Evolutionary conservation across 306 rosid species (phyloP), one percentile per base, ranked within the genome.

Genomic region (Citrullus colocynthis): DNA sequence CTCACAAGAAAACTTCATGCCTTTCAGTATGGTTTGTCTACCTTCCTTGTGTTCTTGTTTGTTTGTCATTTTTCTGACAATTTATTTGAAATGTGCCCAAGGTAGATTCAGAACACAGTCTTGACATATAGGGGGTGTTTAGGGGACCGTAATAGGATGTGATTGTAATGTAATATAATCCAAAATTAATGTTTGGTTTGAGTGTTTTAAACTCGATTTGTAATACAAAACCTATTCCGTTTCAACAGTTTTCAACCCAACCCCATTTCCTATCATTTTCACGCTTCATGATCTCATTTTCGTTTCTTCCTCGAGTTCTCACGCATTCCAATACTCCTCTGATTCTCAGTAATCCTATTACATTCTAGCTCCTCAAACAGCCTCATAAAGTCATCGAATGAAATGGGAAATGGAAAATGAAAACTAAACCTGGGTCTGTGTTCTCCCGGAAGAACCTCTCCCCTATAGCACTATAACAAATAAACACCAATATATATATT

Each of bases 1-100:
- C 76, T 70, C 76, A 70, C 57, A 70, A 45, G 76, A 70, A 70
- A 70, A 45, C 76, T 70, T 39, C 76, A 70, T 45, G 58, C 57
- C 24, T n/a, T 44, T 41, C 56, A 44, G 2, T 11, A 42, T 42
- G 10, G 17, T 69, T 65, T 17, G 13, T 67, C 17, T 67, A 67
- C 74, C 74, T 41, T 39, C 54, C 20, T n/a, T 32, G 5, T 66
- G 74, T 39, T 41, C 10, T 60, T 28, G 66, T 60, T 28, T 60
- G 66, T 34, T 63, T 36, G 36, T 36, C 12, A 24, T 63, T 63
- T 63, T 63, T 32, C 70, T 34, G 10, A 30, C 70, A 63, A 6
- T 32, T 15, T 32, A n/a, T 63, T 32, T 2, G 44, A 32, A 34
- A 63, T 44, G 44, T 63, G 70, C 20, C 70, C 11, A 32, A 34